A percentile compares a stretch with the other conserved stretches of the same genome.
Evolutionary conservation across 495 filamentous ascomycete genomes (phyloP).

Genomic region (Parathielavia hyrcaniae): DNA sequence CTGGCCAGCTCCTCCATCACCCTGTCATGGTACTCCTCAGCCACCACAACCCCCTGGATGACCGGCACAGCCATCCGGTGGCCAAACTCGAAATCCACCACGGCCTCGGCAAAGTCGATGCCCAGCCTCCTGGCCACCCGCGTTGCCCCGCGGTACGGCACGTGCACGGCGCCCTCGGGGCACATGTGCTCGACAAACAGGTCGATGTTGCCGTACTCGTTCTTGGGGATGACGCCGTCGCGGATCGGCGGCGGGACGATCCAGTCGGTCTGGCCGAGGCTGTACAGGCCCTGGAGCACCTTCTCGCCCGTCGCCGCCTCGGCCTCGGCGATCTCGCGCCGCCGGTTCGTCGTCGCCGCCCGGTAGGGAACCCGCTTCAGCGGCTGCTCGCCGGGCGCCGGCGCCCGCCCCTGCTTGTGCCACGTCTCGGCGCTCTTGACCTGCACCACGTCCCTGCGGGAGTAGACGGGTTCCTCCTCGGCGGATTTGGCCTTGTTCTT

Average conservation of each 20-base stretch:
- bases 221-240: constrained; percentile 85
- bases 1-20: constrained; percentile 76
- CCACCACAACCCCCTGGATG: constrained; percentile 83
- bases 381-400: constrained; percentile 61
- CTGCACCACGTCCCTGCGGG: constrained; percentile 68
- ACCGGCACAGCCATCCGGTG: constrained; percentile 87
- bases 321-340: constrained; percentile 82
- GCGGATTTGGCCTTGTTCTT: constrained; percentile 57
- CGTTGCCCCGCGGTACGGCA: constrained; percentile 68
- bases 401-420: constrained; percentile 89
- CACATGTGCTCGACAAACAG: constrained; percentile 92
- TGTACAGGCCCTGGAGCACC: constrained; percentile 78
- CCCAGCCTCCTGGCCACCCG: constrained; percentile 75
- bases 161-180: constrained; percentile 74
- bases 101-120: constrained; percentile 89
- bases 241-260: constrained; percentile 80
- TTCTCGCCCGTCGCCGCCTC: constrained; percentile 72
- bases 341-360: constrained; percentile 80
- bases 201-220: constrained; percentile 95
- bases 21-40: constrained; percentile 64
- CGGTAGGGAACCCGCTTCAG: constrained; percentile 85
- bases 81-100: constrained; percentile 94
- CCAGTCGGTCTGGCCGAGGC: constrained; percentile 81
- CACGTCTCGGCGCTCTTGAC: constrained; percentile 93
- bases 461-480: constrained; percentile 73